A percentile compares a stretch with the other conserved stretches of the same genome.
Evolutionary conservation across 2,329 filamentous ascomycete genomes (phyloP).

Genomic region (Talaromyces sp.): DNA sequence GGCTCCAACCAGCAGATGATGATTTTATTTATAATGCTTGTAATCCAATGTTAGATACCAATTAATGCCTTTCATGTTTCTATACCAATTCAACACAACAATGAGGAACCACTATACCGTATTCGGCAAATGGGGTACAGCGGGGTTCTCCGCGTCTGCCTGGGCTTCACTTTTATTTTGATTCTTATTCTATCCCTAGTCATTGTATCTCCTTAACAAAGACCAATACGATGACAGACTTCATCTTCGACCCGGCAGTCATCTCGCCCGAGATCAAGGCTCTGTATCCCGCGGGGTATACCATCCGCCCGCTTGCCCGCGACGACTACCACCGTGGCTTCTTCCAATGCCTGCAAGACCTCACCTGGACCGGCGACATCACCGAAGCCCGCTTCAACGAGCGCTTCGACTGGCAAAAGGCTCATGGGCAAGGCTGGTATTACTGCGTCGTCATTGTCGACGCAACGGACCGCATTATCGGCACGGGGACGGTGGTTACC

Average conservation of each 20-base stretch:
- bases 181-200: neutral
- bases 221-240: neutral
- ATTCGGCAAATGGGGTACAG: neutral
- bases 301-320: conserved; percentile 9
- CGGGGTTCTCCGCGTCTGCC: neutral
- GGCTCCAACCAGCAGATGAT: no score
- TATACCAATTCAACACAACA: no score
- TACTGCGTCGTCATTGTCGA: conserved; percentile 11
- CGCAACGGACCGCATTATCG: conserved; percentile 4
- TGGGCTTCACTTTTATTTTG: neutral
- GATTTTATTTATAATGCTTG: no score
- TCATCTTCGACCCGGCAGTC: conserved; percentile 6
- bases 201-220: neutral
- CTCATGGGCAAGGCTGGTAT: conserved; percentile 8
- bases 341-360: conserved; percentile 7
- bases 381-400: conserved; percentile 3
- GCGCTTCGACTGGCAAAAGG: conserved; percentile 9
- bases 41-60: no score
- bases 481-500: conserved; percentile 6
- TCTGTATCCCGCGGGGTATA: conserved; percentile 7
- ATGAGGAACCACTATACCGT: neutral
- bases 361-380: conserved; percentile 8
- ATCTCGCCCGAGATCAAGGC: conserved; percentile 7
- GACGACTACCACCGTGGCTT: conserved; percentile 11
- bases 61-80: no score